These are phyloP conservation scores for Caloboletus firmus DNA, from an alignment of 1,284 basidiomycete genomes.

Conservation along the genomic window DNA sequence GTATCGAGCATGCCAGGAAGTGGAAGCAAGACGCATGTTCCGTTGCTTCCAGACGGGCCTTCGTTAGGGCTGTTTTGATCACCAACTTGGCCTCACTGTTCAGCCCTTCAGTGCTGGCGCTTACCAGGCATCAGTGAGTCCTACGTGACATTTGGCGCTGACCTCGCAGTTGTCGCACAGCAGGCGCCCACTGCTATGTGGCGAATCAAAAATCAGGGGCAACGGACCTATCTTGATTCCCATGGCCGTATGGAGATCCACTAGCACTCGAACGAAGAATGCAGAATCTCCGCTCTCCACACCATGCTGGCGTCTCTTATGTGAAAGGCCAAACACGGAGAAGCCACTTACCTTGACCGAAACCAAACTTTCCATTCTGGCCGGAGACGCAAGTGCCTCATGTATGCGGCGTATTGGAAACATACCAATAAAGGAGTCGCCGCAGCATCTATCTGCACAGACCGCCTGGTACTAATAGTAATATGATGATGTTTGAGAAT, in stretches of 20 bases:
- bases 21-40: neutral
- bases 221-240: neutral
- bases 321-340: neutral
- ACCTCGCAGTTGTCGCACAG: neutral
- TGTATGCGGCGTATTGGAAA: conserved; percentile 2
- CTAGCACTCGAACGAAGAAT: neutral
- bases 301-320: conserved; percentile 1
- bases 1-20: neutral
- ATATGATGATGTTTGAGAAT: neutral
- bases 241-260: neutral
- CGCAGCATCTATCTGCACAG: neutral
- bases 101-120: neutral
- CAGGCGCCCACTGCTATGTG: neutral
- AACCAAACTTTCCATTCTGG: conserved; percentile 20
- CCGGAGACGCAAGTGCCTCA: conserved; percentile 3
- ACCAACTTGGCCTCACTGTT: no score
- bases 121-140: neutral
- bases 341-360: neutral
- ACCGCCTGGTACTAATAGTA: neutral
- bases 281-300: conserved; percentile 9
- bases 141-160: conserved; percentile 1
- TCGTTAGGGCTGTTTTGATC: conserved; percentile 1
- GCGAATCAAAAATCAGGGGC: neutral
- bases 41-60: neutral
- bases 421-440: neutral